phyloP scores from a whole-genome alignment of 2,329 filamentous ascomycete species.

The Scedosporium aurantiacum region DNA sequence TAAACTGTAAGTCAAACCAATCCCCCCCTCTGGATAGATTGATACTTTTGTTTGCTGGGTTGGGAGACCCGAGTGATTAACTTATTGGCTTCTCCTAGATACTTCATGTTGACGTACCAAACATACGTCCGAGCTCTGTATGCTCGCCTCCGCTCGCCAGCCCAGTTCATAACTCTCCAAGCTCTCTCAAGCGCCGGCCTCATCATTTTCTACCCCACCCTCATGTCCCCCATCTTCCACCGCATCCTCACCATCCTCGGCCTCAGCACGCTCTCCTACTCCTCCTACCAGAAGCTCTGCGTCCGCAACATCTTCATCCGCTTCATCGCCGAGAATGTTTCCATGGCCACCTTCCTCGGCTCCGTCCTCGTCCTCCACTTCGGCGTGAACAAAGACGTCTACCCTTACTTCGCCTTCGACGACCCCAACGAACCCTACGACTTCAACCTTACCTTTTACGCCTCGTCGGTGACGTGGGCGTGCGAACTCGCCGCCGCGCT shows the following conservation, averaged over 20 bases:
- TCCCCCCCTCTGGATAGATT: not conserved
- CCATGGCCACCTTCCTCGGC: constrained; percentile 57
- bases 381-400: constrained; percentile 55
- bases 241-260: constrained; percentile 40
- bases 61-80: constrained; percentile 5
- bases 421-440: constrained; percentile 38
- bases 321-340: constrained; percentile 55
- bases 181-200: constrained; percentile 51
- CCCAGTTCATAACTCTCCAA: constrained; percentile 56
- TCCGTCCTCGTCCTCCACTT: constrained; percentile 56
- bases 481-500: constrained; percentile 54
- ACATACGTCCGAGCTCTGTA: constrained; percentile 61
- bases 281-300: constrained; percentile 54
- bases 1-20: constrained; percentile 42
- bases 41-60: too few species aligned
- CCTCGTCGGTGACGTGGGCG: constrained; percentile 53
- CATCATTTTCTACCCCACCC: constrained; percentile 52
- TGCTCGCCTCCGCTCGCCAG: constrained; percentile 53
- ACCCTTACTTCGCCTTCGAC: constrained; percentile 60
- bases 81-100: constrained; percentile 24
- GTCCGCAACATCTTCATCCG: constrained; percentile 57
- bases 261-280: constrained; percentile 48
- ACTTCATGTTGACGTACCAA: constrained; percentile 60
- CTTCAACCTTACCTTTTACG: constrained; percentile 52
- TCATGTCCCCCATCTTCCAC: constrained; percentile 51